These are phyloP conservation scores for Triticum aestivum DNA, from an alignment of 176 grass and related monocot species.

Conservation along the genomic window DNA sequence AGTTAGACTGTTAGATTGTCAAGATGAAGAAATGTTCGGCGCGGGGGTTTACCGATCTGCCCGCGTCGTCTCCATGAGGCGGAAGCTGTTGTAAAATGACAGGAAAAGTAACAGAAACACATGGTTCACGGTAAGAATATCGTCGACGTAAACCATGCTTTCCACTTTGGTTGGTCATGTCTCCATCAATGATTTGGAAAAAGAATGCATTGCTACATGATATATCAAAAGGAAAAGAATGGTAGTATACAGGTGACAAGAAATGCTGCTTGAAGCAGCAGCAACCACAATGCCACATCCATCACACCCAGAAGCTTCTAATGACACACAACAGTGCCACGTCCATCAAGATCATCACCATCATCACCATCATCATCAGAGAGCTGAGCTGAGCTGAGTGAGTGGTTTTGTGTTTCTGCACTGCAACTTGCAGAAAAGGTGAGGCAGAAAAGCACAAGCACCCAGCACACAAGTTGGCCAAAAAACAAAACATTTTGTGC, in stretches of 20 bases:
- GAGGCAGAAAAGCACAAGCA: constrained; percentile 51
- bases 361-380: constrained; percentile 19
- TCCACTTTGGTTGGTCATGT: background rate
- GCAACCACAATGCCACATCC: background rate
- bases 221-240: background rate
- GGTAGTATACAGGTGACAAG: background rate
- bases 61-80: background rate
- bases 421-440: constrained; percentile 44
- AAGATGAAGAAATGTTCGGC: constrained; percentile 19
- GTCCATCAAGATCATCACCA: constrained; percentile 10
- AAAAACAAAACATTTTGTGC: constrained; percentile 1
- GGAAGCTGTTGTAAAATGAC: background rate
- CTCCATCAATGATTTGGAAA: too few species aligned
- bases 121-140: background rate
- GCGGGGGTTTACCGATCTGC: background rate
- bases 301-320: constrained; percentile 34
- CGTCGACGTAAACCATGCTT: background rate
- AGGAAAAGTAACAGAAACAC: background rate
- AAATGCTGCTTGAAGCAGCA: constrained; percentile 26
- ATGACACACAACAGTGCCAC: constrained; percentile 3
- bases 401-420: constrained; percentile 19
- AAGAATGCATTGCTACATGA: too few species aligned
- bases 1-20: background rate
- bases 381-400: background rate
- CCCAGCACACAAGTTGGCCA: constrained; percentile 24